Base-by-base conservation (phyloP, 805 yeast species). In the Citeromyces matritensis region DNA sequence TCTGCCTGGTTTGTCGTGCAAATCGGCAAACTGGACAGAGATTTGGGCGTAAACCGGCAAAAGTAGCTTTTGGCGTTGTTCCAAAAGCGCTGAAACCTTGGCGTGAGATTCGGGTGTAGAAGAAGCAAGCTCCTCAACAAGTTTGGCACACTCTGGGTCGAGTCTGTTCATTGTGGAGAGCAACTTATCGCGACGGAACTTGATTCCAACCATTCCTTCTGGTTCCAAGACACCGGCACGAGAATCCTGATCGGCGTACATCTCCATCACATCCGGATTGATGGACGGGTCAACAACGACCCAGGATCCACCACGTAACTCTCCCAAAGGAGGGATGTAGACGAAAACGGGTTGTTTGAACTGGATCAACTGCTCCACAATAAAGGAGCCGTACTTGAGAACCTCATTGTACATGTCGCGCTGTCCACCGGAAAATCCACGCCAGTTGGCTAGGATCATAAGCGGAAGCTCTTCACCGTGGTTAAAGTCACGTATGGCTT, bases 351-450 rank as follows among this genome's bases (percentile, higher is more conserved):
- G 99, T 58, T 91, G 98, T 55, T 83, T 83, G 71, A 77, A 91
- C 46, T 76, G 95, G 42, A 84, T 94, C 39, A 91, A 69, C 9
- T 98, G 96, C 54, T 91, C 99, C 41, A 91, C 99, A 58, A 91
- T 91, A 57, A 69, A 84, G 3, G 97, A 75, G 53, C 99, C 99
- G 53, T 82, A 91, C 58, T 91, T 91, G 63, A 91, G 75, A 28
- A 91, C 94, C 63, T 91, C 99, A 49, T 86, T 84, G 69, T 80
- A 93, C 99, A 91, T 91, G 58, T 91, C 99, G 54, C 96, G 82
- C 67, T 91, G 99, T 55, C 99, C 98, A 66, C 99, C 98, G 43
- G 96, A 84, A 75, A 91, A 91, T 49, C 99, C 99, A 75, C 99
- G 82, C 99, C 99, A 91, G 72, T 91, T 91, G 37, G 98, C 98